Conservation (phyloP, 345 rosid species). For the Zanthoxylum bungeanum region DNA sequence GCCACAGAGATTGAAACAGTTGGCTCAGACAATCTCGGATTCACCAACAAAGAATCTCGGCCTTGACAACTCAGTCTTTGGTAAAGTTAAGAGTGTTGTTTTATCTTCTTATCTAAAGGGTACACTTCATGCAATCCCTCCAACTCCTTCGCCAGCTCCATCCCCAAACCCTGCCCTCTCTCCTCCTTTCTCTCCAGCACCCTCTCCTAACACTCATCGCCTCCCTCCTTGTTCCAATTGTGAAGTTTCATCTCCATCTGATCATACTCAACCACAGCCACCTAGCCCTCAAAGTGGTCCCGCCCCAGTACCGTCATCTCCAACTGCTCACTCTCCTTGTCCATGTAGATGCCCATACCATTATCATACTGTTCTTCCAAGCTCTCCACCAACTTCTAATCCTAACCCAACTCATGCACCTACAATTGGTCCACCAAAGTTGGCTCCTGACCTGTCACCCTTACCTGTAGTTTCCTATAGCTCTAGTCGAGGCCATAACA, state of each 20-base stretch:
- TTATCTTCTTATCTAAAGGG: constrained; percentile 49
- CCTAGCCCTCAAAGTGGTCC: constrained; percentile 14
- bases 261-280: constrained; percentile 9
- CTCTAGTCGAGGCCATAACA: constrained; percentile 15
- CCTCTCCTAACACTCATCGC: constrained; percentile 23
- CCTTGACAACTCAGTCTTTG: constrained; percentile 67
- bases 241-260: constrained; percentile 23
- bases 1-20: constrained; percentile 61
- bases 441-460: constrained; percentile 33
- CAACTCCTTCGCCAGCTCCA: constrained; percentile 45
- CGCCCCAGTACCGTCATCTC: constrained; percentile 23
- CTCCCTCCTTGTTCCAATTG: constrained; percentile 18
- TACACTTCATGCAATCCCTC: constrained; percentile 33
- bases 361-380: constrained; percentile 25
- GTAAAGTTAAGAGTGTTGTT: constrained; percentile 57
- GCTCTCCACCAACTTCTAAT: constrained; percentile 24
- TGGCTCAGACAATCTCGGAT: constrained; percentile 51
- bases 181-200: constrained; percentile 32
- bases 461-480: constrained; percentile 27
- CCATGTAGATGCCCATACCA: background rate
- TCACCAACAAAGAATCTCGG: constrained; percentile 63
- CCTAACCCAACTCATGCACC: constrained; percentile 26
- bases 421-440: constrained; percentile 21
- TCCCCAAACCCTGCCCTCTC: constrained; percentile 29
- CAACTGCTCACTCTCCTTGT: constrained; percentile 27